Evolutionary conservation across 2,329 filamentous ascomycete species (phyloP), one percentile per base, ranked within the genome.

Genomic region (Exophiala bonariae): DNA sequence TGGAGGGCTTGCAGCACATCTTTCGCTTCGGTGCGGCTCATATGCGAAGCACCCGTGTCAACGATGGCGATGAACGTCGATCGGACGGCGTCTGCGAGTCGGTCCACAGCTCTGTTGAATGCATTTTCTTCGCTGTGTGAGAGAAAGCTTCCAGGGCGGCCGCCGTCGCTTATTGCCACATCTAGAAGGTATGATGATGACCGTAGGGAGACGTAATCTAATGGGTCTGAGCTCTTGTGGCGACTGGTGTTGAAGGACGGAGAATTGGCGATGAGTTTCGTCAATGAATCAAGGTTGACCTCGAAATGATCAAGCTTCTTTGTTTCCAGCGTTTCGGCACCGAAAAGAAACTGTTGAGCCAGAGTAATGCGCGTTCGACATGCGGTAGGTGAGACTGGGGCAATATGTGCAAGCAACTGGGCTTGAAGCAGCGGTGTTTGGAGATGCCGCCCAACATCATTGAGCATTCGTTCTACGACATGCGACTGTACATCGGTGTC

Each of bases 11-110:
- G 86, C 31, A 95, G 74, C 9, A 78, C 76, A 44, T 83, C 82
- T 67, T 95, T 96, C 10, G 87, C 82, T 61, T 95, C 83, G 22
- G 87, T 86, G 22, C 87, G 79, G 13, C 79, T 78, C 48, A 93
- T 74, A 59, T 86, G 82, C 17, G 82, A 82, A 35, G 88, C 85
- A 32, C 87, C 88, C 1, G 83, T 78, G 60, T 90, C 87, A 49
- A 84, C 78, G 59, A 95, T 95, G 31, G 77, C 77, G 14, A 72
- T 72, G 44, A 75, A 75, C 10, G 81, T 70, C 5, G 64, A 57
- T 41, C 83, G 81, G 41, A 95, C 72, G 26, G 72, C 73, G 14
- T 69, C 67, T 1, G 81, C 75, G 3, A 96, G 73, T 17, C 69
- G 71, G 65, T 96, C 90, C 26, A 96, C 73, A 9, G 82, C 74